A percentile compares a stretch with the other conserved stretches of the same genome.
Conservation (phyloP, 1,139 yeast genomes). For the Candida pseudocylindracea region DNA sequence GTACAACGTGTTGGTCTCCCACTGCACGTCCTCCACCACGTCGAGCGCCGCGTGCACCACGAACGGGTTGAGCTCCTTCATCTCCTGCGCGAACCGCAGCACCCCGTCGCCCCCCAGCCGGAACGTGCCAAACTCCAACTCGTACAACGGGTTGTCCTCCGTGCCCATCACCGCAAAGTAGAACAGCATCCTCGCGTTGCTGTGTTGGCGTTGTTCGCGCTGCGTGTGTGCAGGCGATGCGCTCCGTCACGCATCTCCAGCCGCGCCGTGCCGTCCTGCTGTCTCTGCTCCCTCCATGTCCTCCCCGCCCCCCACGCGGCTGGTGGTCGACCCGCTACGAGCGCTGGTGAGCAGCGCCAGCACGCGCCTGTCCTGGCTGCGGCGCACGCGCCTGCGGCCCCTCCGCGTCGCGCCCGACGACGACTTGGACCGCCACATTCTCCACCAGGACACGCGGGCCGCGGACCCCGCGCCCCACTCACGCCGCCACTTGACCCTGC, state of each 20-base stretch:
- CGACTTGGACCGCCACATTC: no score
- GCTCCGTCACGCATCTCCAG: background rate
- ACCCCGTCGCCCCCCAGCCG: constrained; percentile 19
- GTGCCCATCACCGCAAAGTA: constrained; percentile 82
- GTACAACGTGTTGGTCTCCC: constrained; percentile 45
- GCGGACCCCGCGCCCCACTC: no score
- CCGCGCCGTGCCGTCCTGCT: background rate
- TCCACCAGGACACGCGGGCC: no score
- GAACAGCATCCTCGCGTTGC: constrained; percentile 12
- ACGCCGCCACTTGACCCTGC: no score
- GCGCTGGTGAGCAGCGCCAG: background rate
- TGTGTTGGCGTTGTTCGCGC: background rate
- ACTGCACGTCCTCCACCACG: constrained; percentile 71
- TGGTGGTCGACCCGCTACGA: constrained; percentile 1
- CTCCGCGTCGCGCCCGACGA: no score
- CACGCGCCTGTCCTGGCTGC: no score
- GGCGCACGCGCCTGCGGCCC: no score
- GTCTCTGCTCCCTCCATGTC: background rate
- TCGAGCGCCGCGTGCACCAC: constrained; percentile 78
- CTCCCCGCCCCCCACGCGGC: background rate
- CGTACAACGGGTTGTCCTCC: constrained; percentile 69
- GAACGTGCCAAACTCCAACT: constrained; percentile 65
- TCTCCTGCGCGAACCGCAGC: constrained; percentile 43
- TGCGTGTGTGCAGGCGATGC: background rate
- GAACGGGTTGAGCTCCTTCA: constrained; percentile 69